Conservation (phyloP, 2,329 filamentous ascomycete species). For the Dactylellina haptotyla region DNA sequence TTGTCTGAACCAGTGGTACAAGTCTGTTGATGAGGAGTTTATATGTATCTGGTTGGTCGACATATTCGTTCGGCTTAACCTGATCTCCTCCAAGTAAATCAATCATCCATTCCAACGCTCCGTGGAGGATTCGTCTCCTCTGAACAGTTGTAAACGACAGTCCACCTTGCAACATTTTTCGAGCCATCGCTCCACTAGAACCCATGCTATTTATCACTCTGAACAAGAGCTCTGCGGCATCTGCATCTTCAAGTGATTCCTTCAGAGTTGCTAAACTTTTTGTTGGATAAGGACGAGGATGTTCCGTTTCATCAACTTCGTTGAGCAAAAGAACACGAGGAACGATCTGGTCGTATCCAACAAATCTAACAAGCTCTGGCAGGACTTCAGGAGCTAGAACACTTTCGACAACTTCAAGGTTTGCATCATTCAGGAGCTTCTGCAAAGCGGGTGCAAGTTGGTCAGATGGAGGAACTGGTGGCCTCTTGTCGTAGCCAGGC, state of each 20-base stretch:
- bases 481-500: slow-evolving; percentile 57
- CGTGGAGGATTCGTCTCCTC: slow-evolving; percentile 57
- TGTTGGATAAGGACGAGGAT: slow-evolving; percentile 56
- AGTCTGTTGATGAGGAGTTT: slow-evolving; percentile 57
- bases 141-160: slow-evolving; percentile 56
- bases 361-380: slow-evolving; percentile 56
- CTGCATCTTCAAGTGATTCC: slow-evolving; percentile 55
- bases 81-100: slow-evolving; percentile 52
- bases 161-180: slow-evolving; percentile 56
- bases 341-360: slow-evolving; percentile 58
- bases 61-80: slow-evolving; percentile 55
- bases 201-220: slow-evolving; percentile 57
- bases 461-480: slow-evolving; percentile 57
- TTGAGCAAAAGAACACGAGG: slow-evolving; percentile 57
- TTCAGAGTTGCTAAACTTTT: slow-evolving; percentile 57
- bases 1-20: slow-evolving; percentile 56
- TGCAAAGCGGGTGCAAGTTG: slow-evolving; percentile 57
- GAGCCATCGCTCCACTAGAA: slow-evolving; percentile 55
- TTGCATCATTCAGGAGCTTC: slow-evolving; percentile 57
- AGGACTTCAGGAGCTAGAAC: slow-evolving; percentile 58
- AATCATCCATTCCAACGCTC: slow-evolving; percentile 57
- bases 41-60: slow-evolving; percentile 56
- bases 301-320: slow-evolving; percentile 58
- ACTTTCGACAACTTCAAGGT: slow-evolving; percentile 58
- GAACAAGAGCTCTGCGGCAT: slow-evolving; percentile 57